Base-by-base conservation (phyloP, 2,329 filamentous ascomycete species). In the Penicillium sp. region DNA sequence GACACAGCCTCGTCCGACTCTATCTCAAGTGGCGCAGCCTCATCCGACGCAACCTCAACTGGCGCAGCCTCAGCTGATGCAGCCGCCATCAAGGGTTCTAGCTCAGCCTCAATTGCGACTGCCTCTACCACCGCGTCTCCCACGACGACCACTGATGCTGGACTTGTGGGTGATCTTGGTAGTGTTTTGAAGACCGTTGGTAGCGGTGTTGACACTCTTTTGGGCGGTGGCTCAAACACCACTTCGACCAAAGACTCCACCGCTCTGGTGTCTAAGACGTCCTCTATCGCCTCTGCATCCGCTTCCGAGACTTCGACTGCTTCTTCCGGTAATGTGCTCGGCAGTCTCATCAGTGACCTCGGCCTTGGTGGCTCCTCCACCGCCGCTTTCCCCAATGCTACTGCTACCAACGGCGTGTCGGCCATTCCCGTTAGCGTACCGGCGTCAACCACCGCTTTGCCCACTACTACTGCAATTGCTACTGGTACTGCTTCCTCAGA, bases 361-460 rank as follows among this genome's bases (percentile, higher is more conserved):
- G 41, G 41, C 13, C 24, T 42, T 23, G 41, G 41, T 42, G 41
- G 41, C 23, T 28, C 43, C 23, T 28, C 43, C 38, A 10, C 54
- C 48, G 21, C 52, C 44, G 33, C 52, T 50, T 29, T 47, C 50
- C 48, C 53, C 45, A 49, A 49, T 13, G 28, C 44, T 24, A 51
- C 34, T 26, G 34, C 44, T 16, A 9, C 42, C 10, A 46, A 47
- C 26, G 34, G 34, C n/a, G 21, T 50, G 28, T 45, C 65, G 21
- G 65, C 59, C 7, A 64, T 68, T 13, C 52, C 65, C n/a, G 55
- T 66, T 29, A 69, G 63, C 45, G 58, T 68, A 45, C 65, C 66
- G 29, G 53, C 52, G 31, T 52, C 57, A 15, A 28, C 52, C 31
- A 61, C 60, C 1, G 53, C 54, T 36, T n/a, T 18, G 21, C 13